Base-by-base conservation (phyloP, 2,329 filamentous ascomycete species). In the Pyricularia pennisetigena region DNA sequence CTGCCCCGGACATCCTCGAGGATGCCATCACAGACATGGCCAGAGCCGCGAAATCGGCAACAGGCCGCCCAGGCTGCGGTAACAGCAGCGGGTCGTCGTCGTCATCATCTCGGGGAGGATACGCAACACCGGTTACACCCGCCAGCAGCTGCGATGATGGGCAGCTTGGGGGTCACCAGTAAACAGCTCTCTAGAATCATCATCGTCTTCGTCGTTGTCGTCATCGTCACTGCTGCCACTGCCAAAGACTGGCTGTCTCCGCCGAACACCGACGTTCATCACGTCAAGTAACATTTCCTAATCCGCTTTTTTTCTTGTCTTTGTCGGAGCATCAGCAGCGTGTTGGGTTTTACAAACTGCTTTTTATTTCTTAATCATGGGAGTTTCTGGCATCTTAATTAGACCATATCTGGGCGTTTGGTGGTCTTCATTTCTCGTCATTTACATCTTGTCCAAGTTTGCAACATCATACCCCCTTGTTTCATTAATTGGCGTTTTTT, bases 11-110 rank as follows among this genome's bases (percentile, higher is more conserved):
- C 49, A 82, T 86, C 70, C 82, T 90, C 70, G 79, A 82, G 54
- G 84, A 87, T 70, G 87, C 87, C 12, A 79, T 87, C 74, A 82
- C 83, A 68, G 87, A 89, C 73, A 90, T 90, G 85, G 83, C 86
- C 74, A 82, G 87, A 64, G 87, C 87, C 7, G 85, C 69, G 68
- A 66, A 66, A 70, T 64, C 66, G 68, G 49, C 65, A 41, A 9
- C 32, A 57, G 66, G 57, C 32, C 62, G n/a, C 69, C 68, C 62
- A 54, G 64, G 65, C 68, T 69, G 65, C 67, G 61, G 61, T 65
- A 61, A 28, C 68, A 69, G 54, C 35, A 29, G 59, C 59, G 24
- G 59, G n/a, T 23, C n/a, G 23, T 68, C 68, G 10, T 64, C 49
- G 32, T 69, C 68, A 28, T 62, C 59, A 10, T 62, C 24, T 2